Evolutionary conservation across 202 grass and related monocot genomes (phyloP).

Genomic region (Panicum hallii): DNA sequence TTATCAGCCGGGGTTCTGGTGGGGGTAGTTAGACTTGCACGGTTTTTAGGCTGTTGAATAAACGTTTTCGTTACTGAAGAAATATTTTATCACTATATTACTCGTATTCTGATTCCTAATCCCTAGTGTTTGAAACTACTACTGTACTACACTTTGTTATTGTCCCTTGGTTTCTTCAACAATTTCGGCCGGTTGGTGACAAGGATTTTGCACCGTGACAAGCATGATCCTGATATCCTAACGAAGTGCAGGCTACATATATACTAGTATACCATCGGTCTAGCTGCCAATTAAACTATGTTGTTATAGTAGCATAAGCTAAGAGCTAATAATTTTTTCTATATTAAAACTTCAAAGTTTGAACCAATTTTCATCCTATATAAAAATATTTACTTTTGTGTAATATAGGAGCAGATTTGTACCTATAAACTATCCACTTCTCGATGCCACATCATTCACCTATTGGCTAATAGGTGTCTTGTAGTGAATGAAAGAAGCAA

Average conservation of each 20-base stretch:
- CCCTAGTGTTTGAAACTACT: not conserved
- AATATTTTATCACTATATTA: not conserved
- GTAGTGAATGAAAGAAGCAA: no score
- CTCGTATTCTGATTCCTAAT: not conserved
- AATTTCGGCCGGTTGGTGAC: slow-evolving; percentile 6
- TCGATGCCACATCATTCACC: no score
- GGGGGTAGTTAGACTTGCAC: not conserved
- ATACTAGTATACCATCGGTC: not conserved
- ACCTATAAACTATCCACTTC: no score
- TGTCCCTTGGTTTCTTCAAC: not conserved
- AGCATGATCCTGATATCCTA: not conserved
- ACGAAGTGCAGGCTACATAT: not conserved
- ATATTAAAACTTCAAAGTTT: no score
- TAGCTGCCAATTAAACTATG: no score
- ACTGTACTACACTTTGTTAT: not conserved
- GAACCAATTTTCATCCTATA: no score
- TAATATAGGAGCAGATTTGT: no score
- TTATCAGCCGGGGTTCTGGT: not conserved
- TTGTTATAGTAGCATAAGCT: no score
- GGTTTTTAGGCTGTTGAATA: not conserved
- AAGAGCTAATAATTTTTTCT: no score
- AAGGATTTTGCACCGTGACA: not conserved
- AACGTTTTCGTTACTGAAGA: not conserved
- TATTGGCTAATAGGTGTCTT: no score
- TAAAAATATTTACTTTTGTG: no score